phyloP scores from a whole-genome alignment of 2,329 filamentous ascomycete genomes.

The Fusarium nodosum region DNA sequence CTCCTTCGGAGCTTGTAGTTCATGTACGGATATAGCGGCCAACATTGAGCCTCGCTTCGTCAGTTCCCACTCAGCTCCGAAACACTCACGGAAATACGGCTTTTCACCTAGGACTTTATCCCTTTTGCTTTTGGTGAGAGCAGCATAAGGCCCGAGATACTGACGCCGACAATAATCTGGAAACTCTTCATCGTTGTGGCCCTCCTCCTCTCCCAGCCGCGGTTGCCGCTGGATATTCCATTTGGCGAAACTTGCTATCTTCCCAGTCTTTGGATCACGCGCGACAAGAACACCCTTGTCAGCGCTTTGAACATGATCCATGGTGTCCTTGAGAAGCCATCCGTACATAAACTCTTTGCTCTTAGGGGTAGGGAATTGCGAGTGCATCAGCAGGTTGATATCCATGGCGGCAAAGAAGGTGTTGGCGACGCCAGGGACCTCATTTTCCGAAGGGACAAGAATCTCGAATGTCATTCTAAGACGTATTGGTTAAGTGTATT shows the following conservation, averaged over 20 bases:
- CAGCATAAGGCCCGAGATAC: conserved; percentile 55
- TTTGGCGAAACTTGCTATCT: conserved; percentile 54
- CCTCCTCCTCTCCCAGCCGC: conserved; percentile 28
- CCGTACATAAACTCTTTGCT: conserved; percentile 49
- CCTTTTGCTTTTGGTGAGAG: conserved; percentile 52
- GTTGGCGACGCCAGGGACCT: conserved; percentile 46
- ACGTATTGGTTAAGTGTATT: neutral
- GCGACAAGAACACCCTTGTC: conserved; percentile 54
- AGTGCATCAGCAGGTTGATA: conserved; percentile 56
- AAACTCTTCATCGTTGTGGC: conserved; percentile 48
- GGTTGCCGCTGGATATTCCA: conserved; percentile 53
- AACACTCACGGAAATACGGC: conserved; percentile 56
- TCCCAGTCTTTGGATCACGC: conserved; percentile 48
- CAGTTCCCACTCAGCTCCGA: conserved; percentile 2
- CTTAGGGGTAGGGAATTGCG: conserved; percentile 56
- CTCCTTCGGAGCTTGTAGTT: neutral
- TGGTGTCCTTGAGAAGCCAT: conserved; percentile 52
- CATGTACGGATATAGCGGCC: conserved; percentile 7
- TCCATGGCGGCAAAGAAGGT: conserved; percentile 59
- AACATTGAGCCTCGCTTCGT: neutral
- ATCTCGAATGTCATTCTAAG: conserved; percentile 51
- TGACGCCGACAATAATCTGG: conserved; percentile 50
- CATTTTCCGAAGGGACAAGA: conserved; percentile 44
- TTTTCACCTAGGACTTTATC: conserved; percentile 49
- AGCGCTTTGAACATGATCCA: conserved; percentile 48